phyloP scores from a whole-genome alignment of 208 protist species.

The Wallacemonas collosoma region DNA sequence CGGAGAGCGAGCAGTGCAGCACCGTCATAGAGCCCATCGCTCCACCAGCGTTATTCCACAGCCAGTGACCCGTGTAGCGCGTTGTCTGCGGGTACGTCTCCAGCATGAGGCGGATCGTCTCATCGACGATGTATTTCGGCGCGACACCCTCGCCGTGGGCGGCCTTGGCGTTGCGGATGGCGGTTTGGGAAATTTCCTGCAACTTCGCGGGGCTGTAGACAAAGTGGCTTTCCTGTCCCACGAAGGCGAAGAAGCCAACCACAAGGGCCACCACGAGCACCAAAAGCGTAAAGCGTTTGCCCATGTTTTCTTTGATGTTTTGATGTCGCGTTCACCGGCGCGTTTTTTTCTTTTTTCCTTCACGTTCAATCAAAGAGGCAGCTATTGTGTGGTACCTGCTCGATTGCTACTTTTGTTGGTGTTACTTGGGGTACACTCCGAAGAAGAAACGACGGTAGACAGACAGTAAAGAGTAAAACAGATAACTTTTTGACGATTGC shows the following conservation, averaged over 20 bases:
- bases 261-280: constrained; percentile 34
- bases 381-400: too few relatives aligned
- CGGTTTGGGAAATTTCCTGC: constrained; percentile 65
- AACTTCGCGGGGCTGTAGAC: constrained; percentile 76
- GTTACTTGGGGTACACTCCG: too few relatives aligned
- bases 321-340: too few relatives aligned
- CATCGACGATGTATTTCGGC: constrained; percentile 43
- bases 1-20: constrained; percentile 88
- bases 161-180: constrained; percentile 62
- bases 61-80: constrained; percentile 59
- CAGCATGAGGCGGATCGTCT: constrained; percentile 64
- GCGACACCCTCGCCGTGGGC: constrained; percentile 36
- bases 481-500: background rate
- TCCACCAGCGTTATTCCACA: constrained; percentile 92
- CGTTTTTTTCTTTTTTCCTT: too few relatives aligned
- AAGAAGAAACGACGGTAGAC: background rate
- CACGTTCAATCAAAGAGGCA: too few relatives aligned
- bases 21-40: constrained; percentile 93
- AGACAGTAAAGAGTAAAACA: constrained; percentile 16
- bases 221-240: constrained; percentile 70
- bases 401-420: too few relatives aligned
- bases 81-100: constrained; percentile 75
- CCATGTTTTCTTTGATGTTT: constrained; percentile 7
- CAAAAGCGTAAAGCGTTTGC: constrained; percentile 22
- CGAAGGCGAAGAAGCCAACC: constrained; percentile 47